Evolutionary conservation across 2,329 filamentous ascomycete species (phyloP).

Genomic region (Monascus ruber): DNA sequence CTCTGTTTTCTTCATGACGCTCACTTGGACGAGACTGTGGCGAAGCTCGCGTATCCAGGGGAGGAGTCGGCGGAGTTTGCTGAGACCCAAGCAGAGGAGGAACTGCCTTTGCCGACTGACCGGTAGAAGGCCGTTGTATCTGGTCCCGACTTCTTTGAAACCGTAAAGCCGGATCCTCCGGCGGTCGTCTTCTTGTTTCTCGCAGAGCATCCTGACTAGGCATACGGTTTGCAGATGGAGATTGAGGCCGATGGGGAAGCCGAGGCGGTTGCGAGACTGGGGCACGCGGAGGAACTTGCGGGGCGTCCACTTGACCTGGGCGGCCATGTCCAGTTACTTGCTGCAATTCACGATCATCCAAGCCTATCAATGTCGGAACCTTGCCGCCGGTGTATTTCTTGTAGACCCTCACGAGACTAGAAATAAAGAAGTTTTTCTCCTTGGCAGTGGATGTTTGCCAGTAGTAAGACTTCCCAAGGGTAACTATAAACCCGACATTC

Average conservation of each 20-base stretch:
- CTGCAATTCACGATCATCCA: slow-evolving; percentile 68
- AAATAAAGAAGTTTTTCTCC: slow-evolving; percentile 98
- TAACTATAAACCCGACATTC: slow-evolving; percentile 74
- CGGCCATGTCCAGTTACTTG: slow-evolving; percentile 51
- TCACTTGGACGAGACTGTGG: slow-evolving; percentile 14
- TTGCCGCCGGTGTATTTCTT: slow-evolving; percentile 89
- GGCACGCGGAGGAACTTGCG: no score
- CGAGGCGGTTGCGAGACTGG: slow-evolving; percentile 7
- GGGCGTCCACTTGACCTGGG: neutral
- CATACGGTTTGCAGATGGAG: slow-evolving; percentile 20
- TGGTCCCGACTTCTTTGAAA: slow-evolving; percentile 30
- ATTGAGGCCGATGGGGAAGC: slow-evolving; percentile 12
- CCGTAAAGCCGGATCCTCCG: slow-evolving; percentile 27
- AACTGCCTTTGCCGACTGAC: slow-evolving; percentile 22
- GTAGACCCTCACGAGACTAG: slow-evolving; percentile 90
- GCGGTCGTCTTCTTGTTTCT: slow-evolving; percentile 19
- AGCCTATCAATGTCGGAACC: slow-evolving; percentile 66
- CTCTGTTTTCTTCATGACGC: slow-evolving; percentile 9
- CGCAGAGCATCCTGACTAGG: slow-evolving; percentile 27
- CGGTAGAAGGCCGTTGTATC: slow-evolving; percentile 25
- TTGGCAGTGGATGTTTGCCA: slow-evolving; percentile 90
- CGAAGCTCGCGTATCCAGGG: slow-evolving; percentile 12
- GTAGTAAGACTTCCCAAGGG: slow-evolving; percentile 87
- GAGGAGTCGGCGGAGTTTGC: slow-evolving; percentile 13
- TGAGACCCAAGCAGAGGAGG: slow-evolving; percentile 20